Base-by-base conservation (phyloP, 768 basidiomycete species). In the Jaapia argillacea region DNA sequence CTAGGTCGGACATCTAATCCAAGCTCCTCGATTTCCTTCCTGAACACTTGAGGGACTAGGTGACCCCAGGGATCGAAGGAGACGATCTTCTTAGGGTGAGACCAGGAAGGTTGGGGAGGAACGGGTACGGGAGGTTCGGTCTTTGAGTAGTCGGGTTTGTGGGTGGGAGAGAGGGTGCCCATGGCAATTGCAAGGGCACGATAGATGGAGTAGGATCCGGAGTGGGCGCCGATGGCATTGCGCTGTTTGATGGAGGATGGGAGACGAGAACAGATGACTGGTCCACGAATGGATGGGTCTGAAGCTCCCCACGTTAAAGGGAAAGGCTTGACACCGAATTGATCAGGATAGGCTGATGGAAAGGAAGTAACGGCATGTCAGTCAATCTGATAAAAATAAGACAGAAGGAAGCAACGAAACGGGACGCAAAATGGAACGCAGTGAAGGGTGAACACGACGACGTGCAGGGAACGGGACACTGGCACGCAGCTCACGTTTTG, bases 51-150 rank as follows among this genome's bases (percentile, higher is more conserved):
- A 3, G 83, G 88, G 0, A 82, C 85, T 41, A 94, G 65, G 53
- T 94, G 91, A 2, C 93, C 93, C 77, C 81, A 96, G 0, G 93
- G 93, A 54, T 98, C 93, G 58, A 97, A 84, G 3, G 81, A 80
- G 31, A 94, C 92, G 53, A 97, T 92, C 73, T 88, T 88, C 49
- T 49, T 51, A 20, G 79, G 70, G 51, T 85, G 77, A 35, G 62
- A 74, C 93, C 93, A 98, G 4, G 77, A 60, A 0, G 82, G 77
- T 50, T 86, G 79, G 13, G 79, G 81, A 10, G 79, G 82, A 48
- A 96, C 79, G 27, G 71, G 59, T 24, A 96, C 77, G 0, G 91
- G 86, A 0, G 93, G 93, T 57, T 93, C 81, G 0, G 90, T 92
- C 56, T 77, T 70, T 36, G 72, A 67, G 61, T 84, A 93, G 55